Percentiles rank a stretch among this genome's conserved stretches.
Evolutionary conservation across 805 yeast species (phyloP).

Genomic region (Candida takata): DNA sequence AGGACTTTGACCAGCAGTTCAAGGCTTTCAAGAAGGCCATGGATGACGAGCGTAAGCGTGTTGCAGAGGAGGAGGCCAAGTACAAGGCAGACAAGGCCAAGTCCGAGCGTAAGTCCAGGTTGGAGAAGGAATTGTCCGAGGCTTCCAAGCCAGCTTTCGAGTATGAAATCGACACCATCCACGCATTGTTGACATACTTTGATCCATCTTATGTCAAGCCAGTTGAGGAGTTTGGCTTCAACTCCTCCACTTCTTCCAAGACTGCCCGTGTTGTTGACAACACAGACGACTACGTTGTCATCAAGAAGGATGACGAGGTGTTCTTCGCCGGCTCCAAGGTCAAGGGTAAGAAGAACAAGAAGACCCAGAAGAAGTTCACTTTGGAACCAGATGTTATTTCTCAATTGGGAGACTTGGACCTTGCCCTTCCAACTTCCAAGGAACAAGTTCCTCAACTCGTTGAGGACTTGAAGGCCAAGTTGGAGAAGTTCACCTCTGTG

Average conservation of each 20-base stretch:
- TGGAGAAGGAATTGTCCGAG: constrained; percentile 63
- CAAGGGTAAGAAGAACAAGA: constrained; percentile 43
- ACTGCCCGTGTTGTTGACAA: constrained; percentile 43
- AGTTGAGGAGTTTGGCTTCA: constrained; percentile 26
- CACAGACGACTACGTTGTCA: constrained; percentile 57
- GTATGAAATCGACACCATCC: constrained; percentile 68
- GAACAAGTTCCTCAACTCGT: constrained; percentile 65
- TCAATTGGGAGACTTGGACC: constrained; percentile 65
- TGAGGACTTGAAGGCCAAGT: constrained; percentile 63
- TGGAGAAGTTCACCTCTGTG: constrained; percentile 56
- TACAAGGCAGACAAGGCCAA: constrained; percentile 40
- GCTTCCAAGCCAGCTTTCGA: constrained; percentile 82
- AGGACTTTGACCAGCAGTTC: constrained; percentile 69
- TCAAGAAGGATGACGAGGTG: constrained; percentile 55
- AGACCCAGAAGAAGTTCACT: constrained; percentile 48
- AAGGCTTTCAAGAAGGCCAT: constrained; percentile 61
- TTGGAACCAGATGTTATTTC: constrained; percentile 78
- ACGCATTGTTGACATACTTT: constrained; percentile 62
- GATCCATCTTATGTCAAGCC: constrained; percentile 74
- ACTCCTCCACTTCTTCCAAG: constrained; percentile 24
- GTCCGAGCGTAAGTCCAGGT: constrained; percentile 48
- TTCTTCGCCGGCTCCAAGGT: constrained; percentile 46
- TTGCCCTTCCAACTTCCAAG: constrained; percentile 69
- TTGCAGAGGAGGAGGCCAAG: constrained; percentile 46
- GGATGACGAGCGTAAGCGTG: constrained; percentile 69